Conservation (phyloP, 305 asterid genomes). For the Fraxinus albicans region DNA sequence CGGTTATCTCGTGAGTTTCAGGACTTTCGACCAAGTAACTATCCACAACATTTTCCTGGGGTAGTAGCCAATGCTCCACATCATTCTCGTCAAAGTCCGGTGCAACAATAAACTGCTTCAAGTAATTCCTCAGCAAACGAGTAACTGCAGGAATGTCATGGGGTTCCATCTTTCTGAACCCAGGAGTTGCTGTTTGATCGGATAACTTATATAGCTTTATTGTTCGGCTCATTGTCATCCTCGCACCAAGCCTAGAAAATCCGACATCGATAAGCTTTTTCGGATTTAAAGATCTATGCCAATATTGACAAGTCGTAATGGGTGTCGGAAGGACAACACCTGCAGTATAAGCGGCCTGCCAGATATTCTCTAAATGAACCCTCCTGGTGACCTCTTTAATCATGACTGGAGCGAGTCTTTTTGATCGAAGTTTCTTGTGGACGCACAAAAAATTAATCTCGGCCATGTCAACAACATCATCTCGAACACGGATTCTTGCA, state of each 20-base stretch:
- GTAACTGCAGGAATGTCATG: conserved; percentile 49
- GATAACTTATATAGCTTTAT: conserved; percentile 48
- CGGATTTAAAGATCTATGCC: conserved; percentile 53
- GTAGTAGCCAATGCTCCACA: conserved; percentile 51
- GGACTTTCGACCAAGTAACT: conserved; percentile 47
- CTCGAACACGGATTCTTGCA: conserved; percentile 42
- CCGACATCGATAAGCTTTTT: conserved; percentile 49
- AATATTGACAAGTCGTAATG: background rate
- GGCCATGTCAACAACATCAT: conserved; percentile 39
- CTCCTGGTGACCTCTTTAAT: conserved; percentile 55
- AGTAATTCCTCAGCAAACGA: conserved; percentile 38
- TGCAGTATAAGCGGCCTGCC: conserved; percentile 55
- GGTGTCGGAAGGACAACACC: conserved; percentile 51
- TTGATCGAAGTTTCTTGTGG: conserved; percentile 49
- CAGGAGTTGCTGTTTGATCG: conserved; percentile 34
- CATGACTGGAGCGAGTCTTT: conserved; percentile 50
- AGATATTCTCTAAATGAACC: conserved; percentile 46
- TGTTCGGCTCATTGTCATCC: conserved; percentile 58
- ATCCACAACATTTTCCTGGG: conserved; percentile 43
- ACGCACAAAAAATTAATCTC: conserved; percentile 53
- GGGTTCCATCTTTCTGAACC: conserved; percentile 48
- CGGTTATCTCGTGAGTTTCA: conserved; percentile 40
- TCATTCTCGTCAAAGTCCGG: conserved; percentile 45
- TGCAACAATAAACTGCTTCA: conserved; percentile 39
- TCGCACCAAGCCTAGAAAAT: conserved; percentile 43